Base-by-base conservation (phyloP, 2,329 filamentous ascomycete species). In the Talaromyces marneffei region DNA sequence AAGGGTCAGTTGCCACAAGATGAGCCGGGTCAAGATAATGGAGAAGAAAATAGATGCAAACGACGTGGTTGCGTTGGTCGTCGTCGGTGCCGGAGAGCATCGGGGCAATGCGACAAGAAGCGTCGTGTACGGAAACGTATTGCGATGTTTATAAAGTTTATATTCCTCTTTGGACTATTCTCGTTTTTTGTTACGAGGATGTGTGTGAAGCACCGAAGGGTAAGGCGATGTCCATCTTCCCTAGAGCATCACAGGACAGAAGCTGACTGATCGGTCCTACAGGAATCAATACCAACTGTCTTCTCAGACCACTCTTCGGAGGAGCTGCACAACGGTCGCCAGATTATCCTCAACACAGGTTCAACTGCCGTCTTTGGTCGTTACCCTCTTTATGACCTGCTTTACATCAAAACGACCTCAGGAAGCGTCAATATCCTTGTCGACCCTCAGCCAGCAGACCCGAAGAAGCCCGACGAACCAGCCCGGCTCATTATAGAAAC, bases 321-420 rank as follows among this genome's bases (percentile, higher is more conserved):
- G 48, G 31, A 61, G 16, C 12, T 46, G 12, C 8, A 35, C 10
- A n/a, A 7, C 14, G 44, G 57, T 7, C 61, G 69, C n/a, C 59
- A 67, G 39, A 68, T 68, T 27, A 56, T 65, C 5, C 37, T 69
- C 52, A 50, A 69, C 12, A 62, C 65, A 27, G 62, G 57, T 1
- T 63, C 62, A 31, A 59, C 59, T 4, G 62, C 65, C 10, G 71
- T 75, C 54, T 61, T 56, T 18, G 73, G 72, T 16, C 65, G 60
- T 9, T 74, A 70, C 52, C 67, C 69, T 16, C 67, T 75, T 10
- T 71, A 70, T 50, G 73, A 75, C 42, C 63, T 70, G 0, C 66
- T 75, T 4, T 65, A 68, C 23, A 63, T 75, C 12, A 67, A 65
- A 2, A 74, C 73, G 4, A 69, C 63, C 3, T 67, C 68, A 2